phyloP scores from a whole-genome alignment of 352 stramenopile species.

The Peronospora farinosa region DNA sequence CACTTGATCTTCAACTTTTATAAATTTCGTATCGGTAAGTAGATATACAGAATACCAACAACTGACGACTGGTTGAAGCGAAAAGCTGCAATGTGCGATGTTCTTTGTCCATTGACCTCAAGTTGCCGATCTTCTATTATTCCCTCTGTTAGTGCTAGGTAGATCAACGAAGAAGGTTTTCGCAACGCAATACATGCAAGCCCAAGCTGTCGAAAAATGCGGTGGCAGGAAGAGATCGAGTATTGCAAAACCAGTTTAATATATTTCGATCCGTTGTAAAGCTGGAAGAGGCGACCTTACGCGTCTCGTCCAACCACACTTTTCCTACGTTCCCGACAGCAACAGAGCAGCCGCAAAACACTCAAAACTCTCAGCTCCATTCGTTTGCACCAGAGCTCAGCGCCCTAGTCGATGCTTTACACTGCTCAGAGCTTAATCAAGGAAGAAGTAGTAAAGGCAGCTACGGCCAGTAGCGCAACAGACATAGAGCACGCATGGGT shows the following conservation, averaged over 20 bases:
- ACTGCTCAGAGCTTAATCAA: constrained; percentile 17
- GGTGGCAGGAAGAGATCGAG: not conserved
- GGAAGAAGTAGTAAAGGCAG: constrained; percentile 15
- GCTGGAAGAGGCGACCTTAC: not conserved
- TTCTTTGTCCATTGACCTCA: too few species aligned
- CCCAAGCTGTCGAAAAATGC: not conserved
- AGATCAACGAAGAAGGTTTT: not conserved
- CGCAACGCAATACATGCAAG: too few species aligned
- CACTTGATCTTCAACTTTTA: too few species aligned
- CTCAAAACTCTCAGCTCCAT: not conserved
- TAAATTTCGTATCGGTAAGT: too few species aligned
- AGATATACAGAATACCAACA: too few species aligned
- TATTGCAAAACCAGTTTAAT: not conserved
- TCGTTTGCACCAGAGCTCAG: constrained; percentile 5
- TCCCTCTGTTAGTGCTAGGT: not conserved
- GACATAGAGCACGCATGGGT: not conserved
- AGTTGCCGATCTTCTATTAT: too few species aligned
- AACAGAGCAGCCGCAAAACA: not conserved
- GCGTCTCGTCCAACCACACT: not conserved
- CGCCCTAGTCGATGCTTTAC: constrained; percentile 30
- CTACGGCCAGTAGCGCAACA: not conserved
- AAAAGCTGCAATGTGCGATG: too few species aligned
- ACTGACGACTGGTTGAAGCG: too few species aligned
- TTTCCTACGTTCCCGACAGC: not conserved
- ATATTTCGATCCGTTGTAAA: not conserved